Base-by-base conservation (phyloP, 2,329 filamentous ascomycete genomes). In the Beauveria rudraprayagi region DNA sequence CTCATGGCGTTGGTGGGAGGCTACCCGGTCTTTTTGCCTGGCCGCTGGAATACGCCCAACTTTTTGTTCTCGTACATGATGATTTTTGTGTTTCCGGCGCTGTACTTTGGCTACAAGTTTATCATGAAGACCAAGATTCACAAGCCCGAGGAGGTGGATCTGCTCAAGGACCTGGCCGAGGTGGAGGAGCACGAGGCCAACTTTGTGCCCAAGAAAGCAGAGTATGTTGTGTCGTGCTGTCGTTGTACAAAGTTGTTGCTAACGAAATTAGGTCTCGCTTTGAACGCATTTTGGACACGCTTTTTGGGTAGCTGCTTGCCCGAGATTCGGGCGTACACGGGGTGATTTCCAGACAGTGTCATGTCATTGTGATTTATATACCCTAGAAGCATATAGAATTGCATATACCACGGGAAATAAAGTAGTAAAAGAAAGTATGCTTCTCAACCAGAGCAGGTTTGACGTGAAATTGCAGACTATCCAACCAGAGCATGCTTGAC, bases 51-150 rank as follows among this genome's bases (percentile, higher is more conserved):
- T 62, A 70, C 88, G 0, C 80, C 86, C 7, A 84, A 82, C 7
- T 94, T 93, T 70, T 72, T 93, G 30, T 91, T 91, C 72, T 88
- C 85, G 72, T 92, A 92, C 71, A 84, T 86, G 54, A 91, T 90
- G 80, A 82, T 92, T 56, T 82, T 81, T 5, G 74, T 91, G 2
- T 91, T 90, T 68, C 89, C 88, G 0, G 65, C 86, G 0, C 74
- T 93, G 2, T 92, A 83, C 70, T 47, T 87, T 3, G 83, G 82
- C 6, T 93, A 88, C 86, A 94, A 93, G 72, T 34, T 90, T 7
- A 66, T 85, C 61, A 85, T 89, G 71, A 82, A 78, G 69, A 90
- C 88, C 0, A 83, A 78, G 58, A 79, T 82, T 62, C 70, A 78
- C 56, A 79, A 77, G 61, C 77, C 84, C 0, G 73, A 80, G 16